Evolutionary conservation across 306 rosid genomes (phyloP), one percentile per base, ranked within the genome.

Genomic region (Rubus idaeus): DNA sequence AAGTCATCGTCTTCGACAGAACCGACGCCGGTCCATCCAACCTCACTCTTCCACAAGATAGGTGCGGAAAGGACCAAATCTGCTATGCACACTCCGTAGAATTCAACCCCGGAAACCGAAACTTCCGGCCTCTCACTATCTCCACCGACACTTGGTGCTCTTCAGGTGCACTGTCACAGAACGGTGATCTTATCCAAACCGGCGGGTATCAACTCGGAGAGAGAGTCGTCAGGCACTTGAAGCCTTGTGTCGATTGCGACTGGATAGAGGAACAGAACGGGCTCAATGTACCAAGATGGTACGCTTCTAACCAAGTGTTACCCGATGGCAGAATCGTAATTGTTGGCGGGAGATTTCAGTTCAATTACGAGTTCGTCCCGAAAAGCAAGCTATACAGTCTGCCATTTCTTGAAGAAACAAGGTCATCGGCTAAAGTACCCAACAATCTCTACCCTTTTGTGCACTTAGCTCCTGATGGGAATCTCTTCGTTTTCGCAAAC

Each of bases 71-170:
- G 0, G 26, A 64, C 52, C 20, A 23, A 44, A 20, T 9, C 45
- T 82, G 86, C 73, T 74, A 50, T 63, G 86, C 79, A 17, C 86
- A 82, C 68, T 82, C 86, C 5, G 86, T 78, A 5, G 86, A 82
- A 56, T 78, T 82, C 70, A 67, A 82, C 68, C 71, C 77, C 0
- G 69, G 52, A 0, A 70, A 69, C 53, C 69, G 76, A 10, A 40
- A 41, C 37, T 52, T 78, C 10, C 77, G 86, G 8, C 77, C 80
- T 0, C 86, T 82, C 76, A 78, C 86, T 6, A 68, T 82, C 41
- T 42, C 51, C 58, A 78, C 86, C 18, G 83, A 82, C 37, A 82
- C 86, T 17, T 82, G 86, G 86, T 82, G 82, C 53, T 82, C 86
- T 45, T 78, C 86, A 21, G 82, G 86, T 7, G 80, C 86, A 23